phyloP scores from a whole-genome alignment of 164 flowering plant genomes.

The Kalanchoe fedtschenkoi region DNA sequence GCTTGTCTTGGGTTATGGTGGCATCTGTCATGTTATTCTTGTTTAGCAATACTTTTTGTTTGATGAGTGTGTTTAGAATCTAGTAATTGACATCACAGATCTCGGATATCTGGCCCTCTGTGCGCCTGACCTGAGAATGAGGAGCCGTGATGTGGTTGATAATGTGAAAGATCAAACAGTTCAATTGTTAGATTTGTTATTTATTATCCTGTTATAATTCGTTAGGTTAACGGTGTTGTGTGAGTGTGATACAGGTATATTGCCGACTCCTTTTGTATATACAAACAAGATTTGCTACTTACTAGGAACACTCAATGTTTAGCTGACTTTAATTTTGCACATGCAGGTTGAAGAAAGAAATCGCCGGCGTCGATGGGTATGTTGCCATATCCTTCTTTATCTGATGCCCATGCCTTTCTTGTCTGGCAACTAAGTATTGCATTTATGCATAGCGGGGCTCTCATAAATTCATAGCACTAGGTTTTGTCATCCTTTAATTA shows the following conservation, averaged over 20 bases:
- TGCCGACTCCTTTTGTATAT: not conserved
- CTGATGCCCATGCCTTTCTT: not conserved
- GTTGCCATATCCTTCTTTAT: not conserved
- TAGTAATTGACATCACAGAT: not conserved
- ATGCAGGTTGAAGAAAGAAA: slow-evolving; percentile 2
- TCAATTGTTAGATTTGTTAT: too few species aligned
- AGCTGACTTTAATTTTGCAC: not conserved
- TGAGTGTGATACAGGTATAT: not conserved
- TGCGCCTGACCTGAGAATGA: not conserved
- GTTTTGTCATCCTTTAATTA: not conserved
- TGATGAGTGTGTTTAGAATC: not conserved
- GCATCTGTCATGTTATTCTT: too few species aligned
- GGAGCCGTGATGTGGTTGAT: not conserved
- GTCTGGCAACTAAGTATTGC: not conserved
- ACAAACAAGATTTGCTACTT: not conserved
- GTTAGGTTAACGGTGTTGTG: not conserved
- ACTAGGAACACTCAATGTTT: not conserved
- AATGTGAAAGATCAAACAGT: too few species aligned
- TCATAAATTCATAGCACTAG: not conserved
- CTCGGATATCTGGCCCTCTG: not conserved
- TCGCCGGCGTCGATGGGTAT: slow-evolving; percentile 2
- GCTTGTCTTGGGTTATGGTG: too few species aligned
- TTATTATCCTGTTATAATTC: not conserved
- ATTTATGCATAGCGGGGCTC: not conserved
- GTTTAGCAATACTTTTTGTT: not conserved